phyloP scores from a whole-genome alignment of 2,329 filamentous ascomycete species.

The Ampelomyces quisqualis region DNA sequence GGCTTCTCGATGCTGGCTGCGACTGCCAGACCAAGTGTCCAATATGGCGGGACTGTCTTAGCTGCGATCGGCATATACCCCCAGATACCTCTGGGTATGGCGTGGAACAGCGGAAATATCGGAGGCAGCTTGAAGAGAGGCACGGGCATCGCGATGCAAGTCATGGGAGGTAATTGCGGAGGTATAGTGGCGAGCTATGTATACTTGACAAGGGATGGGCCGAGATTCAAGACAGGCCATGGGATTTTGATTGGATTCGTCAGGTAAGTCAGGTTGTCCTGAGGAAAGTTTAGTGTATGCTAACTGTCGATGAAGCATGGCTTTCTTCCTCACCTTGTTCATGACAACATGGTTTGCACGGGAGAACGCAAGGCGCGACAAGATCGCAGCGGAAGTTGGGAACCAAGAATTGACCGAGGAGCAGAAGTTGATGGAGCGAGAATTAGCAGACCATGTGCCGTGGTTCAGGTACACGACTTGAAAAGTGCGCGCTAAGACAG shows the following conservation, averaged over 20 bases:
- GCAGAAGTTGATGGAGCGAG: slow-evolving; percentile 55
- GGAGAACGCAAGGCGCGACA: slow-evolving; percentile 59
- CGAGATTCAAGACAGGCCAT: slow-evolving; percentile 51
- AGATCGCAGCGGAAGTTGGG: slow-evolving; percentile 47
- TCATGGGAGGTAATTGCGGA: slow-evolving; percentile 63
- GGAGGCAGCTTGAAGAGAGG: slow-evolving; percentile 57
- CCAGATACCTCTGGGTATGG: slow-evolving; percentile 57
- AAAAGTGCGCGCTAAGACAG: neutral
- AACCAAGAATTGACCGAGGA: slow-evolving; percentile 54
- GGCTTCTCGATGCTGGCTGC: slow-evolving; percentile 39
- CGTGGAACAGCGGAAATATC: slow-evolving; percentile 62
- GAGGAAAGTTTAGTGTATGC: no score
- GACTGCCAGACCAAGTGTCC: slow-evolving; percentile 26
- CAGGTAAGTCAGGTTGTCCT: slow-evolving; percentile 34
- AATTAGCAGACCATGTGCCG: slow-evolving; percentile 59
- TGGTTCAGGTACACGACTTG: slow-evolving; percentile 43
- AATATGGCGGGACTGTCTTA: slow-evolving; percentile 40
- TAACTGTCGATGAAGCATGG: slow-evolving; percentile 44
- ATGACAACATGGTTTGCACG: slow-evolving; percentile 60
- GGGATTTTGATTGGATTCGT: slow-evolving; percentile 48
- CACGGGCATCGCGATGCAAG: slow-evolving; percentile 59
- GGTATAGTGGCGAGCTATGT: slow-evolving; percentile 65
- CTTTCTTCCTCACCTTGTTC: slow-evolving; percentile 52
- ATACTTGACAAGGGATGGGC: slow-evolving; percentile 48
- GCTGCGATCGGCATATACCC: slow-evolving; percentile 53